These are phyloP conservation scores for Pyricularia sp. DNA, from an alignment of 2,329 filamentous ascomycete species.

Conservation along the genomic window DNA sequence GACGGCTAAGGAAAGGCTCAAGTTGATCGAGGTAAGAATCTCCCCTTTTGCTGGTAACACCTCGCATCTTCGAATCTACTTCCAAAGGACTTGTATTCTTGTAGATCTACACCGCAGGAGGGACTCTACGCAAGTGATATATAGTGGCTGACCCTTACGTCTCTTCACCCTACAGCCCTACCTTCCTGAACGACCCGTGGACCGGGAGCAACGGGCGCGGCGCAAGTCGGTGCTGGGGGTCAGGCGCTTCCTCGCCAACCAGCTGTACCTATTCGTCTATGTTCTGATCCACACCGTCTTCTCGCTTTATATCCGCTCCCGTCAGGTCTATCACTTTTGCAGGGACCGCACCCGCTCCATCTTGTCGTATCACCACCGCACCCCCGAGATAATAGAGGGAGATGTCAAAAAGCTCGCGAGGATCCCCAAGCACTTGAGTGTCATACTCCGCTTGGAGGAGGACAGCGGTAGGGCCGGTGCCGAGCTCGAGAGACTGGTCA, in stretches of 20 bases:
- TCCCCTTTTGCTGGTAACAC: background rate
- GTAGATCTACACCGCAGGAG: background rate
- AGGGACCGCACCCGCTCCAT: constrained; percentile 67
- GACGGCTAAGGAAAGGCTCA: constrained; percentile 28
- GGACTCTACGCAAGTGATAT: background rate
- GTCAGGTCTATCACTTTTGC: constrained; percentile 67
- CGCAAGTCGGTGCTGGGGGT: constrained; percentile 36
- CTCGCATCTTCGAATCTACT: background rate
- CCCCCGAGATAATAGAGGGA: constrained; percentile 79
- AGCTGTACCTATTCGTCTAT: constrained; percentile 56
- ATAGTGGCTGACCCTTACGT: background rate
- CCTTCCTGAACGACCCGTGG: constrained; percentile 2
- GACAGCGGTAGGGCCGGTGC: constrained; percentile 51
- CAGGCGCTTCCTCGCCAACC: constrained; percentile 45
- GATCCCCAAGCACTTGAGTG: constrained; percentile 75
- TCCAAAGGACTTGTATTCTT: background rate
- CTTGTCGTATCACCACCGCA: constrained; percentile 89
- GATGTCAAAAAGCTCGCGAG: constrained; percentile 66
- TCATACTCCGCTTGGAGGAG: constrained; percentile 65
- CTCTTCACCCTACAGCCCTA: background rate
- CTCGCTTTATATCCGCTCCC: constrained; percentile 72
- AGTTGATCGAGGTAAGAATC: constrained; percentile 27
- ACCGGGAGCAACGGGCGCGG: constrained; percentile 10
- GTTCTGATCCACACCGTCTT: constrained; percentile 67
- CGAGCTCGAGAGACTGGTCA: constrained; percentile 70